Evolutionary conservation across 129 eudicot genomes (phyloP), one percentile per base, ranked within the genome.

Genomic region (Chrysanthemum makinoi): DNA sequence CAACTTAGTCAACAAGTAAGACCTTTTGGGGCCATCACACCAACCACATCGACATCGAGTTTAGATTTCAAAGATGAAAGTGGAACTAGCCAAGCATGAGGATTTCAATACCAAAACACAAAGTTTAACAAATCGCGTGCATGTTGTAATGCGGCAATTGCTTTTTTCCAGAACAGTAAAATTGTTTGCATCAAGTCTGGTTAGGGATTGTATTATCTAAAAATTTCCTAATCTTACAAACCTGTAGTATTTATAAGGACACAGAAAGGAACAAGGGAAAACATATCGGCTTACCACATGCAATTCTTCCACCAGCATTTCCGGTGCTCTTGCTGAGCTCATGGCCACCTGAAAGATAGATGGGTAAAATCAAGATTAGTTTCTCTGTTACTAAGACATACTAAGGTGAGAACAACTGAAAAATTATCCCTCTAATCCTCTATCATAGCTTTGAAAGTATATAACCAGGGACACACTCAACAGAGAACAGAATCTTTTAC

Each of bases 231-330:
- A 16, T 60, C 65, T 12, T 50, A 12, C 44, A 5, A 60, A 2
- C 26, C 35, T 60, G 6, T 11, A 6, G 14, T 11, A 13, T 16
- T 11, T 59, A 59, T 59, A 62, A 62, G 15, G 67, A 15, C 2
- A 15, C 33, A 30, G 4, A 62, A 62, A 63, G 14, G 28, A 12
- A 14, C 15, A 43, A 9, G 26, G 50, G 14, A 20, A 11, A 6
- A 39, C 13, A 63, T 6, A 60, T 69, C 13, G 15, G 19, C 97
- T 76, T 86, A 90, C 97, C 97, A 17, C 97, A 90, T 72, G 97
- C 97, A 77, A 87, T 59, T 76, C 97, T 81, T 77, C 95, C 97
- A 73, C 97, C 97, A 75, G 97, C 97, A 85, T 90, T 91, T 84
- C 97, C 97, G 56, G 97, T 91, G 82, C 79, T 72, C 66, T 91